Base-by-base conservation (phyloP, 139 green algal species). In the Coccomyxa sp. region DNA sequence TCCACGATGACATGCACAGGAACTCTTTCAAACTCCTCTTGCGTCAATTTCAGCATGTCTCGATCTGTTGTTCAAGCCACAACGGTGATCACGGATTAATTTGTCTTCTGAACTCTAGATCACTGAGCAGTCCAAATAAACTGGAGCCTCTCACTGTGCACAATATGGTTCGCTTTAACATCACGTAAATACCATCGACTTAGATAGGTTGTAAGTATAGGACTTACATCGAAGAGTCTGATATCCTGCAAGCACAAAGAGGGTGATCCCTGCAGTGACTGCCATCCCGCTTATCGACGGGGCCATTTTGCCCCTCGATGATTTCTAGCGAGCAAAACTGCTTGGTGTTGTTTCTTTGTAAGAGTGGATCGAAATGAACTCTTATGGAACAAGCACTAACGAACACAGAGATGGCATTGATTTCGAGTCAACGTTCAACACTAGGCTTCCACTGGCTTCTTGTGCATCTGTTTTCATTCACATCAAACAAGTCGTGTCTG, bases 1-100 rank as follows among this genome's bases (percentile, higher is more conserved):
- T 89, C 79, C 16, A 87, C 9, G 14, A 82, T 82, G 58, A 89
- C 31, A 23, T 83, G 59, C 16, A 85, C 60, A 21, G 86, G 86
- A 45, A 89, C 63, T 30, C 74, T 58, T 45, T 76, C 77, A 31
- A 87, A 87, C 66, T 85, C 82, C 79, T 89, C 79, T 80, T 89
- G 86, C 60, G 79, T 89, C 1, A 89, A 80, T 67, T 87, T 89
- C 31, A 89, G 82, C 79, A 87, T 85, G 77, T 87, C 83, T 51
- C 86, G 84, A 59, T 89, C 86, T 89, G 82, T 80, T 83, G 32
- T 1, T 27, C 23, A 32, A 31, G 0, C 7, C 57, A 81, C 32
- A 81, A 60, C 3, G 21, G 60, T 30, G n/a, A 59, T 74, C 68
- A 84, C 51, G 0, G 57, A 21, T 9, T 71, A 28, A 15, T 71